These are phyloP conservation scores for Fonsecaea nubica DNA, from an alignment of 2,329 filamentous ascomycete genomes.

Conservation along the genomic window DNA sequence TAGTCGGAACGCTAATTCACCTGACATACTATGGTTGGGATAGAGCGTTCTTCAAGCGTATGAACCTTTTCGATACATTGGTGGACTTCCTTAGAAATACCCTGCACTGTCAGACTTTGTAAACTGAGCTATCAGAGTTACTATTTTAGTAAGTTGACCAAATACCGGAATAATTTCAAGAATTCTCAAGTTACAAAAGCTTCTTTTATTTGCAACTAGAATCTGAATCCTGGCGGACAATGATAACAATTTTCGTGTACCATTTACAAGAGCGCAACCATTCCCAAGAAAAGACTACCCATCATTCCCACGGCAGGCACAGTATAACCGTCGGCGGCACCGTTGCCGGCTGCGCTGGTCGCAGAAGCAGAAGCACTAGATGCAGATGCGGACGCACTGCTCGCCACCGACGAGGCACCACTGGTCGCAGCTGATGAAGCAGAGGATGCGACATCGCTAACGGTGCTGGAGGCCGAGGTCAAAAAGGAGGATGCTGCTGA, in stretches of 20 bases:
- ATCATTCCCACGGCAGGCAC: conserved; percentile 30
- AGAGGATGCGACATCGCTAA: conserved; percentile 18
- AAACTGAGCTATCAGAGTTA: too few species aligned
- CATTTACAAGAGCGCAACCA: conserved; percentile 31
- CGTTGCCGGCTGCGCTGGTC: conserved; percentile 25
- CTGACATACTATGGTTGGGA: too few species aligned
- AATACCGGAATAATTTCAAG: too few species aligned
- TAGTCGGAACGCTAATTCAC: too few species aligned
- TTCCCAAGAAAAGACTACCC: conserved; percentile 30
- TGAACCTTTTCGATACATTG: too few species aligned
- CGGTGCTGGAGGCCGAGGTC: conserved; percentile 21
- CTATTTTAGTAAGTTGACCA: too few species aligned
- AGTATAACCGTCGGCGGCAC: conserved; percentile 19
- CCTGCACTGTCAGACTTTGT: too few species aligned
- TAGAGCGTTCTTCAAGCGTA: too few species aligned
- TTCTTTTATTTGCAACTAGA: background rate
- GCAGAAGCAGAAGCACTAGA: conserved; percentile 23
- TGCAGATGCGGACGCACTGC: conserved; percentile 21
- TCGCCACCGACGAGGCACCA: conserved; percentile 11
- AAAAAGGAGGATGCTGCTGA: conserved; percentile 24
- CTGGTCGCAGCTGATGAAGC: conserved; percentile 3
- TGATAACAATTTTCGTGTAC: too few species aligned
- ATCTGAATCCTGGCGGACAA: too few species aligned
- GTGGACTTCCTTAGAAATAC: too few species aligned
- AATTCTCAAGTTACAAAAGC: background rate